These are phyloP conservation scores for Chrysoporthe cubensis DNA, from an alignment of 2,329 filamentous ascomycete species.

Conservation along the genomic window DNA sequence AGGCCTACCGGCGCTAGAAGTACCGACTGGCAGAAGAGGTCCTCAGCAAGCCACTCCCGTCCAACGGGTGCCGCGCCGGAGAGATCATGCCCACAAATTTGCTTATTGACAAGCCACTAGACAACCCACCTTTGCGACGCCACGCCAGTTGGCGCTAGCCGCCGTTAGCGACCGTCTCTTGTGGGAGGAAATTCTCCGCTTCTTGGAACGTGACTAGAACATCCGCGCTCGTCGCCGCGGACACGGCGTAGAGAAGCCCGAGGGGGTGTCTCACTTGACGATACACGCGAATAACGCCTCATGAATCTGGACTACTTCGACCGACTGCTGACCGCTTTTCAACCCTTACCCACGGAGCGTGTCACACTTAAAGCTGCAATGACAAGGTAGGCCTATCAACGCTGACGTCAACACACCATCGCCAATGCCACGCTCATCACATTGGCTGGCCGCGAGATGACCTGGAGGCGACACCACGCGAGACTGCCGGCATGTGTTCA, in stretches of 20 bases:
- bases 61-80: neutral
- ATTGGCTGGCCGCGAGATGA: conserved; percentile 3
- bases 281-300: neutral
- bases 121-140: neutral
- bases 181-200: neutral
- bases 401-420: neutral
- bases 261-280: neutral
- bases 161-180: neutral
- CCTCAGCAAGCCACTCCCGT: conserved; percentile 14
- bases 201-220: neutral
- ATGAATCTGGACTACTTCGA: neutral
- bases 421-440: neutral
- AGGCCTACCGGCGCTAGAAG: conserved; percentile 14
- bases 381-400: conserved; percentile 4
- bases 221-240: neutral
- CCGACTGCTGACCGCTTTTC: conserved; percentile 5
- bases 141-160: neutral
- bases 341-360: conserved; percentile 11
- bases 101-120: neutral
- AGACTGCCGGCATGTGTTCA: neutral
- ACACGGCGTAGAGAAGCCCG: too few relatives aligned
- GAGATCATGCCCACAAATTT: neutral
- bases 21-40: neutral
- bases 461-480: neutral
- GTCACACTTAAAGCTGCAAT: neutral